Base-by-base conservation (phyloP, 768 basidiomycete species). In the Calocera cornea region DNA sequence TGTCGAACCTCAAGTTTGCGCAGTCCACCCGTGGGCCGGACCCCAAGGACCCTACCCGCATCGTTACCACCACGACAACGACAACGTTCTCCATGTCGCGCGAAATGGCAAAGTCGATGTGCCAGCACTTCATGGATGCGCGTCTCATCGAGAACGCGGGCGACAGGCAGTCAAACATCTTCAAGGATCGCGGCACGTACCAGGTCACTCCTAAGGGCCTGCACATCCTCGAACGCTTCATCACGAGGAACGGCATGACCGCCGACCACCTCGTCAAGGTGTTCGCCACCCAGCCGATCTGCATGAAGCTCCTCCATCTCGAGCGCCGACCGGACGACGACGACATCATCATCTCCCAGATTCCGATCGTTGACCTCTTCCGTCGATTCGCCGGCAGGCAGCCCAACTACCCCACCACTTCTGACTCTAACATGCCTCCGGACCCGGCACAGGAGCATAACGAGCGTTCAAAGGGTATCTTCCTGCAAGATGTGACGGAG, bases 11-110 rank as follows among this genome's bases (percentile, higher is more conserved):
- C 74, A 98, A 97, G 77, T 99, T 99, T 77, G 95, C 97, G 34
- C 97, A 99, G 80, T 98, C 97, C 66, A 95, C 94, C 80, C 92
- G 97, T 75, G 90, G 93, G 72, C 90, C 95, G 74, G 97, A 99
- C 83, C 95, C 97, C 72, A 89, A 92, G 80, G 97, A 99, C 78
- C 93, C 94, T 73, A 87, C 91, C 77, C 89, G 97, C 75, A 92
- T 99, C 78, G 90, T 99, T 75, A 99, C 97, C 74, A 99, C 97
- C 0, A 99, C 97, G 0, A 99, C 97, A 5, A 98, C 97, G 3
- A 99, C 97, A 47, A 99, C 97, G 36, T 99, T 99, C 80, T 93
- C 93, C 69, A 98, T 99, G 97, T 92, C 93, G 72, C 89, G 97
- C 72, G 97, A 99, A 50, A 98, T 99, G 91, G 97, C 97, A 70